Percentiles rank a stretch among this genome's conserved stretches.
These are phyloP conservation scores for Arthroderma uncinatum DNA, from an alignment of 2,329 filamentous ascomycete species.

Conservation along the genomic window DNA sequence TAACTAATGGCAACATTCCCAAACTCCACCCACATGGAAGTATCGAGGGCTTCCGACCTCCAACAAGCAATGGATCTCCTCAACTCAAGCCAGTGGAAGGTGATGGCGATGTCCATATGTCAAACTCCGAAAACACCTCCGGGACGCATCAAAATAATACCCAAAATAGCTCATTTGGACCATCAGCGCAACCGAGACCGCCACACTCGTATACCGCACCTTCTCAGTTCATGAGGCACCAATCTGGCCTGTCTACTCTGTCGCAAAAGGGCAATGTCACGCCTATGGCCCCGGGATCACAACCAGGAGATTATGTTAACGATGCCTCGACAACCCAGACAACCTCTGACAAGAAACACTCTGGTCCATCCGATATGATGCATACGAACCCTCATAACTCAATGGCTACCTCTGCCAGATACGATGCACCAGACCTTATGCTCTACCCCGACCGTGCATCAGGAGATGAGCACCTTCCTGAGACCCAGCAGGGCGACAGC, in stretches of 20 bases:
- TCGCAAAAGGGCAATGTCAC: constrained; percentile 45
- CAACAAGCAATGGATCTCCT: constrained; percentile 48
- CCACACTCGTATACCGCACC: constrained; percentile 38
- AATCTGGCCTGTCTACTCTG: constrained; percentile 37
- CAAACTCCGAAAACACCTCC: constrained; percentile 37
- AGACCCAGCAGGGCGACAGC: constrained; percentile 47
- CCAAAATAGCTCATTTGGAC: constrained; percentile 39
- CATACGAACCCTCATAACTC: constrained; percentile 57
- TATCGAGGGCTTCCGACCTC: constrained; percentile 19
- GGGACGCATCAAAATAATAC: constrained; percentile 38
- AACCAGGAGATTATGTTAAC: constrained; percentile 57
- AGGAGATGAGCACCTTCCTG: constrained; percentile 50
- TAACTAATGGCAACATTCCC: constrained; percentile 50
- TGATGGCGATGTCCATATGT: constrained; percentile 53
- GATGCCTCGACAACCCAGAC: constrained; percentile 81
- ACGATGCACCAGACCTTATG: constrained; percentile 45
- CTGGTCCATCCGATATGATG: constrained; percentile 58
- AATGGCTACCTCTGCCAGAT: constrained; percentile 25
- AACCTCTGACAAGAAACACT: constrained; percentile 72
- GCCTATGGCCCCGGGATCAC: constrained; percentile 47
- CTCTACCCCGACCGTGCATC: constrained; percentile 39
- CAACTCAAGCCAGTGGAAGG: constrained; percentile 16
- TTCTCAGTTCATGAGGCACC: constrained; percentile 35
- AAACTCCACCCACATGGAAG: constrained; percentile 22
- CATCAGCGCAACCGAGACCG: constrained; percentile 39